Conservation (phyloP, 1,284 basidiomycete genomes). For the Cerioporus squamosus region DNA sequence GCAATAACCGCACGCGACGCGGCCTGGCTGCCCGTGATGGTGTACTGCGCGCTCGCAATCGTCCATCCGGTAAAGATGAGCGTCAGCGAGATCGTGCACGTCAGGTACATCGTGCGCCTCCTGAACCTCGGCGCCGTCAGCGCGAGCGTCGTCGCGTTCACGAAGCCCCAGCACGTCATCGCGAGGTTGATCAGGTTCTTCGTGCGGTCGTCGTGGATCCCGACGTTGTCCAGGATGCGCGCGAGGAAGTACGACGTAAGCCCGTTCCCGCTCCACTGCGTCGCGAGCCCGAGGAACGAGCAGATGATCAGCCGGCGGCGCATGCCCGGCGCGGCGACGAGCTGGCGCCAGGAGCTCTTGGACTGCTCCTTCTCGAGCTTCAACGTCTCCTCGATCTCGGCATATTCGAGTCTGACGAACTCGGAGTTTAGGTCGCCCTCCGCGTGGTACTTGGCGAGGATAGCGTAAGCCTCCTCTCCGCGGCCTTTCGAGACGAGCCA, state of each 20-base stretch:
- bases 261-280: conserved; percentile 70
- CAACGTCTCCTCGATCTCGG: conserved; percentile 59
- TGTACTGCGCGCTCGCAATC: conserved; percentile 53
- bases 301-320: conserved; percentile 56
- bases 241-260: conserved; percentile 80
- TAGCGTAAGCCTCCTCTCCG: conserved; percentile 49
- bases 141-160: conserved; percentile 55
- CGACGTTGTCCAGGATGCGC: conserved; percentile 72
- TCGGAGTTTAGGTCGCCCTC: conserved; percentile 52
- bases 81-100: conserved; percentile 52
- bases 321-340: conserved; percentile 56
- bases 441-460: conserved; percentile 57
- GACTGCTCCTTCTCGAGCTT: conserved; percentile 47
- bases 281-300: conserved; percentile 61
- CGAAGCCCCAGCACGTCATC: conserved; percentile 56
- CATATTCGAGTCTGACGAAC: conserved; percentile 56
- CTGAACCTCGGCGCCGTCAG: conserved; percentile 51
- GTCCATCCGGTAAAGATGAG: conserved; percentile 58
- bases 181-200: conserved; percentile 61
- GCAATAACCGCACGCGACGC: conserved; percentile 55
- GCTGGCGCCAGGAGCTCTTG: conserved; percentile 48
- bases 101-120: conserved; percentile 52
- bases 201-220: conserved; percentile 62
- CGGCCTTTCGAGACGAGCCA: conserved; percentile 58
- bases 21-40: conserved; percentile 43